phyloP scores from a whole-genome alignment of 2,329 filamentous ascomycete genomes.

The Aureobasidium leucospermi region DNA sequence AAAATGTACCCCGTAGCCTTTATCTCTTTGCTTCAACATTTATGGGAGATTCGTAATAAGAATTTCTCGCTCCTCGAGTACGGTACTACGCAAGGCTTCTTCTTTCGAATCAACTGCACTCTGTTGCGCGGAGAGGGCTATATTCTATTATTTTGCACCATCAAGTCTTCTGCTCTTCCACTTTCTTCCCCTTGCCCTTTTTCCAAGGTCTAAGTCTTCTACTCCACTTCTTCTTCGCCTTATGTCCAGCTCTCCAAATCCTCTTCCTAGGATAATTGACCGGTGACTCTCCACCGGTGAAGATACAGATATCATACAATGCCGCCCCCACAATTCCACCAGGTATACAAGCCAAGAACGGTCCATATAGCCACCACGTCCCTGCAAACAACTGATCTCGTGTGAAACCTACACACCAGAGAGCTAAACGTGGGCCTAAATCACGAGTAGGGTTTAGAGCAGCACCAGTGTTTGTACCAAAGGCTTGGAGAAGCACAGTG shows the following conservation, averaged over 20 bases:
- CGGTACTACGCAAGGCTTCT: too few relatives aligned
- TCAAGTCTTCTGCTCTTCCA: not conserved
- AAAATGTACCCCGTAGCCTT: too few relatives aligned
- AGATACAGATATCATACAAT: slow-evolving; percentile 45
- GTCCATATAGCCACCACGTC: slow-evolving; percentile 42
- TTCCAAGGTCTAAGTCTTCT: not conserved
- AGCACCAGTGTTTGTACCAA: slow-evolving; percentile 42
- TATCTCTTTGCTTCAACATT: too few relatives aligned
- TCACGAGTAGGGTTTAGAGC: slow-evolving; percentile 45
- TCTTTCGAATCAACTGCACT: not conserved
- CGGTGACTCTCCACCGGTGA: slow-evolving; percentile 42
- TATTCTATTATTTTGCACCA: not conserved
- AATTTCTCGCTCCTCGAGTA: too few relatives aligned
- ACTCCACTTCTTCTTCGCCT: slow-evolving; percentile 13
- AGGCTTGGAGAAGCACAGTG: slow-evolving; percentile 31
- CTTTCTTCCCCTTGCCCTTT: not conserved
- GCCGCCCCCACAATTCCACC: slow-evolving; percentile 39
- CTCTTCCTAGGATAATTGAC: slow-evolving; percentile 42
- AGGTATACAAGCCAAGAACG: slow-evolving; percentile 34
- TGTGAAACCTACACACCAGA: slow-evolving; percentile 39
- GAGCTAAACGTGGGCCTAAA: slow-evolving; percentile 42
- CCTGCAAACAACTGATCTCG: slow-evolving; percentile 28
- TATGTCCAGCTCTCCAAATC: slow-evolving; percentile 13
- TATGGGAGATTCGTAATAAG: too few relatives aligned
- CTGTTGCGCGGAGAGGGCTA: not conserved